Evolutionary conservation across 2,329 filamentous ascomycete species (phyloP).

Genomic region (Lachnellula hyalina): DNA sequence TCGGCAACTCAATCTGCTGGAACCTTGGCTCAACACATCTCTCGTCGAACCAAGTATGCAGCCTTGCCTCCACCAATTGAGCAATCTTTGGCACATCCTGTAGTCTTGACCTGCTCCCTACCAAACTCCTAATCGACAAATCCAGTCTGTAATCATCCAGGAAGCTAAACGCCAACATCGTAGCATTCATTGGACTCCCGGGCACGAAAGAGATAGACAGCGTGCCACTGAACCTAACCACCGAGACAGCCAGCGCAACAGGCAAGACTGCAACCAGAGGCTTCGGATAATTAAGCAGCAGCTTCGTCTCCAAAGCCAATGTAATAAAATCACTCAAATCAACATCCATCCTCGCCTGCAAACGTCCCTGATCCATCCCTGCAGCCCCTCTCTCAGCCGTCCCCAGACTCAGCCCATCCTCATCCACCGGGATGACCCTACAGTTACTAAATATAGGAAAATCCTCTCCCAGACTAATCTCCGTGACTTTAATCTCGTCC

Average conservation of each 20-base stretch:
- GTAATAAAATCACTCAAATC: constrained; percentile 96
- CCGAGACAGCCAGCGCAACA: constrained; percentile 84
- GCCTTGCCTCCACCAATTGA: constrained; percentile 70
- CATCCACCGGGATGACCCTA: constrained; percentile 84
- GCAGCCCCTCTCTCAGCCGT: constrained; percentile 27
- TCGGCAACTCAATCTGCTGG: constrained; percentile 79
- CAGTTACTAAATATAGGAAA: constrained; percentile 99
- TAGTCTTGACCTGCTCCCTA: constrained; percentile 72
- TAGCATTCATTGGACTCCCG: constrained; percentile 59
- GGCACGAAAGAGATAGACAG: constrained; percentile 91
- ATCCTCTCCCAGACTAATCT: constrained; percentile 90
- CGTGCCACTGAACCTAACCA: constrained; percentile 92
- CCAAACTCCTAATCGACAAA: constrained; percentile 72
- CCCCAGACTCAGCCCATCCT: constrained; percentile 61
- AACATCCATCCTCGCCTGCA: constrained; percentile 95
- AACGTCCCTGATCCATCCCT: constrained; percentile 58
- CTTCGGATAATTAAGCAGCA: constrained; percentile 92
- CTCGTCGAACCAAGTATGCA: constrained; percentile 86
- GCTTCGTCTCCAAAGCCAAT: constrained; percentile 86
- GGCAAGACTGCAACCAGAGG: constrained; percentile 83
- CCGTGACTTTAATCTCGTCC: constrained; percentile 88
- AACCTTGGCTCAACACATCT: constrained; percentile 80
- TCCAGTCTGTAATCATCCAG: constrained; percentile 82
- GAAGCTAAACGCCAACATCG: constrained; percentile 93
- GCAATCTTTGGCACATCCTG: constrained; percentile 88